A percentile compares a stretch with the other conserved stretches of the same genome.
phyloP scores from a whole-genome alignment of 495 filamentous ascomycete genomes.

The Penicillium mononematosum region DNA sequence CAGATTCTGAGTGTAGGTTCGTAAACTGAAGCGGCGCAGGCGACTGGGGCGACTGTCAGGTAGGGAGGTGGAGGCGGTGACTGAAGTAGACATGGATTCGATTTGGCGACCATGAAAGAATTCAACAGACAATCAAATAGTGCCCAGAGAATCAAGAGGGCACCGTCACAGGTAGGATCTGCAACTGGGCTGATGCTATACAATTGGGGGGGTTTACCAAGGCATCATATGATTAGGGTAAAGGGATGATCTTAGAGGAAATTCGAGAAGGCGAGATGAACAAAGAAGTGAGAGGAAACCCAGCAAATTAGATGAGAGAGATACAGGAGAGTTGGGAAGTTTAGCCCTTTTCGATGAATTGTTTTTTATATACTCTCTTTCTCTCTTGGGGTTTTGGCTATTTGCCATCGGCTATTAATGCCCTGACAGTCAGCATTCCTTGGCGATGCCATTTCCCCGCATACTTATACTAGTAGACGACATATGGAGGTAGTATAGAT shows the following conservation, averaged over 20 bases:
- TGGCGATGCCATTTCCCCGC: constrained; percentile 7
- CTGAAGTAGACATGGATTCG: constrained; percentile 36
- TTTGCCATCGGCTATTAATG: constrained; percentile 13
- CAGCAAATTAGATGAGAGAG: not conserved
- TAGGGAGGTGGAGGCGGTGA: constrained; percentile 43
- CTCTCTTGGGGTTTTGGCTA: too few relatives aligned
- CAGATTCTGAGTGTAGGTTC: constrained; percentile 65
- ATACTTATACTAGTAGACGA: not conserved
- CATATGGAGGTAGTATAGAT: too few relatives aligned
- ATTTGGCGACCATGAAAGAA: constrained; percentile 6
- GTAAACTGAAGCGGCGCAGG: constrained; percentile 69
- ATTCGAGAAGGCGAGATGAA: not conserved
- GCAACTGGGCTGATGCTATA: constrained; percentile 21
- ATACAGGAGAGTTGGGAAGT: not conserved
- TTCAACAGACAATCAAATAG: not conserved
- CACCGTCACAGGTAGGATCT: constrained; percentile 16
- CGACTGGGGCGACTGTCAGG: constrained; percentile 54
- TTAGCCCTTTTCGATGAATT: not conserved
- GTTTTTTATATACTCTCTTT: too few relatives aligned
- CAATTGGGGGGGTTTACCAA: not conserved
- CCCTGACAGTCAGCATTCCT: constrained; percentile 7
- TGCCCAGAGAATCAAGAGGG: constrained; percentile 1
- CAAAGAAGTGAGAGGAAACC: not conserved
- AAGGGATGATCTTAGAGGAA: not conserved
- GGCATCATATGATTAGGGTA: constrained; percentile 11